Conservation (phyloP, 1,139 yeast genomes). For the Candida sojae region DNA sequence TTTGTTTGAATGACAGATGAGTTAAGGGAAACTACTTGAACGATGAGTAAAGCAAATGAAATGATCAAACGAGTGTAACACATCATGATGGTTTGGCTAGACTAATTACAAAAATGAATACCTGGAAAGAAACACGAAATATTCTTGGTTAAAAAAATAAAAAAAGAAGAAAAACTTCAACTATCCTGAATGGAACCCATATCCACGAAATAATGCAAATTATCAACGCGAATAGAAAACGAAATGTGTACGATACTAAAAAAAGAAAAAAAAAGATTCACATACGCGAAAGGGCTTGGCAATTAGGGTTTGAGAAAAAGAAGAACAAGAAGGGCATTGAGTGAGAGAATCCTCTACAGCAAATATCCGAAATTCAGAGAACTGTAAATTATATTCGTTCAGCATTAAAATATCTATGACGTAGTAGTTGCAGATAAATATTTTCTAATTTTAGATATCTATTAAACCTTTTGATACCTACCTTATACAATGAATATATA, state of each 20-base stretch:
- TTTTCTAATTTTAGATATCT: conserved; percentile 2
- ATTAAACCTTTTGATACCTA: conserved; percentile 1
- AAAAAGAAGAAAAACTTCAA: neutral
- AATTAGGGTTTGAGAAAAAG: too few relatives aligned
- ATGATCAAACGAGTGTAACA: conserved; percentile 1
- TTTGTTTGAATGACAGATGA: conserved; percentile 3
- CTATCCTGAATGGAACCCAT: neutral
- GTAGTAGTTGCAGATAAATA: neutral
- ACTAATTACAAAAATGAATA: neutral
- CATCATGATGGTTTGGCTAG: neutral
- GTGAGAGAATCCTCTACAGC: too few relatives aligned
- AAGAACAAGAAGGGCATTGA: too few relatives aligned
- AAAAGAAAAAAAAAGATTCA: neutral
- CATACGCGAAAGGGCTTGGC: neutral
- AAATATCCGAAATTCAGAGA: too few relatives aligned
- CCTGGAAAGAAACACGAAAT: neutral
- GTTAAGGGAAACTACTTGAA: neutral
- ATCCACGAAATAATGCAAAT: neutral
- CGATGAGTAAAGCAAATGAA: neutral
- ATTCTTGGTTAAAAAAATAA: too few relatives aligned
- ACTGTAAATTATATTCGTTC: too few relatives aligned
- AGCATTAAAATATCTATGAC: too few relatives aligned
- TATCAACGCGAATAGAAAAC: too few relatives aligned
- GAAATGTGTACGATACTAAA: too few relatives aligned
- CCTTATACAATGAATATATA: conserved; percentile 2